Conservation (phyloP, 2,329 filamentous ascomycete species). For the Fusarium liriodendri region DNA sequence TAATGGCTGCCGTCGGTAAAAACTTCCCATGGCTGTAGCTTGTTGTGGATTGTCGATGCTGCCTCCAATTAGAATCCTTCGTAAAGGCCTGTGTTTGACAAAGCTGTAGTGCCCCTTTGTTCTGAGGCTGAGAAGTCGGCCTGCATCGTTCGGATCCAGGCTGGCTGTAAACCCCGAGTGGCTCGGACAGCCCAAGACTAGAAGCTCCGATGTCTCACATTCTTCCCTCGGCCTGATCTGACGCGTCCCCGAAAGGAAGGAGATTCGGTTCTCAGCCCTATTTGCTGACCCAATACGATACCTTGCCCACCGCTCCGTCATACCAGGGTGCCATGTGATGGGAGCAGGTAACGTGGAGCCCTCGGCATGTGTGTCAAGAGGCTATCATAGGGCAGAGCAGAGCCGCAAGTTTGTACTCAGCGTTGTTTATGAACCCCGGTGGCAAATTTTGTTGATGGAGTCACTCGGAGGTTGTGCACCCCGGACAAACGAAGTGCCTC, state of each 20-base stretch:
- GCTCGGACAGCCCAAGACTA: not conserved
- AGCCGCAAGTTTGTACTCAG: not conserved
- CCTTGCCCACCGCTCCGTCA: not conserved
- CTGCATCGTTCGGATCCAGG: not conserved
- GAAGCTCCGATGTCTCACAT: not conserved
- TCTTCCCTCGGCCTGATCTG: not conserved
- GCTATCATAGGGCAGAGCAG: not conserved
- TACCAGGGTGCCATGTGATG: slow-evolving; percentile 17
- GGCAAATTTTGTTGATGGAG: not conserved
- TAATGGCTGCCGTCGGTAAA: not conserved
- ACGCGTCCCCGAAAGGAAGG: not conserved
- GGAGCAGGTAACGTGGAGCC: not conserved
- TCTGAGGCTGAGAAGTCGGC: not conserved
- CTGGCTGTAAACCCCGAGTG: not conserved
- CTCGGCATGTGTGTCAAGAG: not conserved
- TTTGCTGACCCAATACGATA: not conserved
- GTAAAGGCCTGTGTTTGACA: rapidly evolving
- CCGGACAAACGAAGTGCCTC: not conserved
- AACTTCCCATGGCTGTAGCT: not conserved
- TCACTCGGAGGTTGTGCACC: not conserved
- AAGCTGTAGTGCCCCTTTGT: not conserved
- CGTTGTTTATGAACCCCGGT: too few species aligned
- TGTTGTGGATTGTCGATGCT: not conserved
- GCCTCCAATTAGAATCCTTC: not conserved
- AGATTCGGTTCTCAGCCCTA: not conserved